phyloP scores from a whole-genome alignment of 495 filamentous ascomycete genomes.

The Tuber indicum region DNA sequence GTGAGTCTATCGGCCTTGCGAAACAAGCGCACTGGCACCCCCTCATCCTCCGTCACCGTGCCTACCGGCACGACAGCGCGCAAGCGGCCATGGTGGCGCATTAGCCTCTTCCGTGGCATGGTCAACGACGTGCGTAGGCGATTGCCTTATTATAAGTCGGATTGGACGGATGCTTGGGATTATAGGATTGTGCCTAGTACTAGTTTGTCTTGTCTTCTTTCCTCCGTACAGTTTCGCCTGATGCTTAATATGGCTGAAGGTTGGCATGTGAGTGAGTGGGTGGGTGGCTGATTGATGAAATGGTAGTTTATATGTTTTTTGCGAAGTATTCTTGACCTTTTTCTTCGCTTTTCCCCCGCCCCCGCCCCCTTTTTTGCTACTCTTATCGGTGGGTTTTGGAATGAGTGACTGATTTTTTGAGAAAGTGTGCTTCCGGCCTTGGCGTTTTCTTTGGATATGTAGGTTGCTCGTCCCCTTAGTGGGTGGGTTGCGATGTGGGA shows the following conservation, averaged over 20 bases:
- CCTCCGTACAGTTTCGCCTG: neutral
- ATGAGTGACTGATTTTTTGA: conserved; percentile 5
- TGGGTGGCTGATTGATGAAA: neutral
- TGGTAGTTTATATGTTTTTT: conserved; percentile 77
- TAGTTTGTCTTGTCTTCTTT: conserved; percentile 16
- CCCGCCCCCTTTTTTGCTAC: neutral
- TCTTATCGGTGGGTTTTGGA: neutral
- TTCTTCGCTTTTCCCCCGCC: neutral
- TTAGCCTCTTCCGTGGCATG: conserved; percentile 62
- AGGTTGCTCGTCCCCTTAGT: conserved; percentile 18
- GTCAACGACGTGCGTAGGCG: conserved; percentile 64
- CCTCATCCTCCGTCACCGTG: neutral
- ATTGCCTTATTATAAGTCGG: conserved; percentile 66
- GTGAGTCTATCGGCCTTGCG: neutral
- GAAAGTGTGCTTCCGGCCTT: conserved; percentile 69
- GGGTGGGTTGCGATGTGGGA: neutral
- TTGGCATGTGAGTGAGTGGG: conserved; percentile 10
- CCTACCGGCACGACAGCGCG: conserved; percentile 16
- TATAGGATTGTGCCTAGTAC: conserved; percentile 76
- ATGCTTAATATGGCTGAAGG: neutral
- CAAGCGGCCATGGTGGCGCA: conserved; percentile 53
- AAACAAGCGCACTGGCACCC: neutral
- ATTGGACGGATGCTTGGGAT: conserved; percentile 79
- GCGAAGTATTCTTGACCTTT: conserved; percentile 56
- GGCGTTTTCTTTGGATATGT: conserved; percentile 83